Evolutionary conservation across 2,329 filamentous ascomycete species (phyloP).

Genomic region (Graphiopsis chlorocephala): DNA sequence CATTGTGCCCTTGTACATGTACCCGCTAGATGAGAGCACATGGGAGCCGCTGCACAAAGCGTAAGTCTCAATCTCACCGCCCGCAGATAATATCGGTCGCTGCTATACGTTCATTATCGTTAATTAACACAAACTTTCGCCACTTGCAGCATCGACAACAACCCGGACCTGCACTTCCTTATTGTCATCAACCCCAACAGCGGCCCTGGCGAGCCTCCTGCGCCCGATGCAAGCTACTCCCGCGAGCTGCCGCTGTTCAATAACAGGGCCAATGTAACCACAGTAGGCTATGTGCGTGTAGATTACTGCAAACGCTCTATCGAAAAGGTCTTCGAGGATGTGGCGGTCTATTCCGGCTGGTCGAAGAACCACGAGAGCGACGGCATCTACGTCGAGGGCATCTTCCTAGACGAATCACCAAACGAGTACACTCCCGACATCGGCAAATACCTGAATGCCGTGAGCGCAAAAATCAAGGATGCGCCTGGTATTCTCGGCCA

Average conservation of each 20-base stretch:
- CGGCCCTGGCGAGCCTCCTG: slow-evolving; percentile 23
- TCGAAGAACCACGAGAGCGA: slow-evolving; percentile 18
- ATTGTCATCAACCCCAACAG: slow-evolving; percentile 27
- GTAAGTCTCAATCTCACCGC: slow-evolving; percentile 1
- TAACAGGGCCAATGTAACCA: slow-evolving; percentile 26
- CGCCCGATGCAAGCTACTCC: slow-evolving; percentile 27
- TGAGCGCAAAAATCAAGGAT: slow-evolving; percentile 15
- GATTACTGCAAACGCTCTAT: slow-evolving; percentile 25
- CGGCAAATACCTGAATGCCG: slow-evolving; percentile 19
- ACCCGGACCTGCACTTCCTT: slow-evolving; percentile 23
- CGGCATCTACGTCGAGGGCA: slow-evolving; percentile 26
- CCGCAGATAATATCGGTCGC: neutral
- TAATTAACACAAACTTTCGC: neutral
- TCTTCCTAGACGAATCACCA: slow-evolving; percentile 30
- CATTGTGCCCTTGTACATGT: slow-evolving; percentile 25
- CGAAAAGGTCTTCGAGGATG: slow-evolving; percentile 23
- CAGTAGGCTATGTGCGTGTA: slow-evolving; percentile 29
- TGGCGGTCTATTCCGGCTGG: slow-evolving; percentile 28
- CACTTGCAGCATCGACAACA: slow-evolving; percentile 19
- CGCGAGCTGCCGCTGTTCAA: slow-evolving; percentile 28
- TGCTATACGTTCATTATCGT: neutral
- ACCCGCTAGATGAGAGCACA: slow-evolving; percentile 21
- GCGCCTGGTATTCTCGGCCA: slow-evolving; percentile 12
- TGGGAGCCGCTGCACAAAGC: slow-evolving; percentile 24
- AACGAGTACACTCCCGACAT: slow-evolving; percentile 18